Evolutionary conservation across 495 filamentous ascomycete species (phyloP), one percentile per base, ranked within the genome.

Genomic region (Immersiella caudata): DNA sequence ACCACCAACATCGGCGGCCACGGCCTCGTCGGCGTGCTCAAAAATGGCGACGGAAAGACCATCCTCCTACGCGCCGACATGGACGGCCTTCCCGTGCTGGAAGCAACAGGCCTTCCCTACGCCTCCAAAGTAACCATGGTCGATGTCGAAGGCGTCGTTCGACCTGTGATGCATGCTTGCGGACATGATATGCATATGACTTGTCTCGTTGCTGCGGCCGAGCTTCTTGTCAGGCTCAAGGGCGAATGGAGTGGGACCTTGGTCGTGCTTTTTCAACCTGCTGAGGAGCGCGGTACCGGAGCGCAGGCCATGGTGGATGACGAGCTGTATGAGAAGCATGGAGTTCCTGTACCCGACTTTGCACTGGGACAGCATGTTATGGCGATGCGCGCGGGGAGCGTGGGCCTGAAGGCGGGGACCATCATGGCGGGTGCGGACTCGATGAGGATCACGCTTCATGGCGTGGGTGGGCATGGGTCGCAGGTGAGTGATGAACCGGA

Each of bases 161-260:
- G 80, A 36, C 84, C 86, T 0, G 86, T 88, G 0, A 89, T 88
- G 88, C 88, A 90, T 71, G 87, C 89, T 25, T 90, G 88, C 73
- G 88, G 88, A 0, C 88, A 91, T 67, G 89, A 90, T 67, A 83
- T 86, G 68, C 86, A 91, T 69, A 80, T 88, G 11, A 76, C 83
- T 0, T 71, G 71, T 18, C 75, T 90, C 7, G 74, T 90, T 56
- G 86, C 79, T 3, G 80, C 81, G 1, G 81, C 86, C 0, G 71
- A 76, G 40, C 73, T 85, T 1, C 74, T 90, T 7, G 65, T 73
- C 22, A 57, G 68, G 6, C 79, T 82, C 4, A 77, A 74, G n/a
- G 68, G 76, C 0, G 16, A 78, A 22, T 91, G 87, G 88, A 72
- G 57, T 12, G 88, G 88, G 0, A 89, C 86, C 0, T 58, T 90